A percentile compares a stretch with the other conserved stretches of the same genome.
Conservation (phyloP, 1,139 yeast species). For the Candida sp. region DNA sequence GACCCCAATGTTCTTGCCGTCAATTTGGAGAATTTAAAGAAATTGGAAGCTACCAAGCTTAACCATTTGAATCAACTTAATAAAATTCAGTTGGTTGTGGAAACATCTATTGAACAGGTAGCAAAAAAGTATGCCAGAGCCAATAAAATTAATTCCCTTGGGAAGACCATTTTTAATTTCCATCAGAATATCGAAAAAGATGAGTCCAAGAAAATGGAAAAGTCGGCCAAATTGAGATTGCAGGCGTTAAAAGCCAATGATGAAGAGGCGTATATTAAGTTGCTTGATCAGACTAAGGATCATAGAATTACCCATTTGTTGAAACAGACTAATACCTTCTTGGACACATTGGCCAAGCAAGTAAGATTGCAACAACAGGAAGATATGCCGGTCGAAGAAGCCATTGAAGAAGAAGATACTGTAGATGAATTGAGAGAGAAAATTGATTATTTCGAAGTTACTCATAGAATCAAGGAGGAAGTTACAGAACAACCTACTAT, state of each 20-base stretch:
- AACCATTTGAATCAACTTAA: conserved; percentile 44
- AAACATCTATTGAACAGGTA: conserved; percentile 32
- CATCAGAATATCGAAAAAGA: conserved; percentile 82
- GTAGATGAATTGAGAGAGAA: conserved; percentile 57
- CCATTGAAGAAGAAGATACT: conserved; percentile 15
- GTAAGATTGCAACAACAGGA: conserved; percentile 84
- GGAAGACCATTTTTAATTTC: conserved; percentile 45
- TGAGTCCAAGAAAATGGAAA: conserved; percentile 82
- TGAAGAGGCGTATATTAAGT: conserved; percentile 94
- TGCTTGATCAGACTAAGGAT: conserved; percentile 95
- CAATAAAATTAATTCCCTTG: conserved; percentile 13
- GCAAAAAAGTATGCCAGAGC: conserved; percentile 14
- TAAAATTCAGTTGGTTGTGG: conserved; percentile 44
- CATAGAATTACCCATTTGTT: conserved; percentile 95
- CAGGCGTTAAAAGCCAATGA: conserved; percentile 96
- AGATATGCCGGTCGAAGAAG: conserved; percentile 20
- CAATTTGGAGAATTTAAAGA: conserved; percentile 43
- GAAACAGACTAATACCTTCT: conserved; percentile 84
- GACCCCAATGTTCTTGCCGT: conserved; percentile 37
- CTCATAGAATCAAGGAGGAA: conserved; percentile 82
- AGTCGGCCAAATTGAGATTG: conserved; percentile 94
- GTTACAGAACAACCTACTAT: conserved; percentile 79
- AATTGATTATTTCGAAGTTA: conserved; percentile 90
- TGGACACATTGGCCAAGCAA: conserved; percentile 89
- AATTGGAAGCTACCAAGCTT: conserved; percentile 40